phyloP scores from a whole-genome alignment of 2,329 filamentous ascomycete genomes.

The Fusarium pseudograminearum region DNA sequence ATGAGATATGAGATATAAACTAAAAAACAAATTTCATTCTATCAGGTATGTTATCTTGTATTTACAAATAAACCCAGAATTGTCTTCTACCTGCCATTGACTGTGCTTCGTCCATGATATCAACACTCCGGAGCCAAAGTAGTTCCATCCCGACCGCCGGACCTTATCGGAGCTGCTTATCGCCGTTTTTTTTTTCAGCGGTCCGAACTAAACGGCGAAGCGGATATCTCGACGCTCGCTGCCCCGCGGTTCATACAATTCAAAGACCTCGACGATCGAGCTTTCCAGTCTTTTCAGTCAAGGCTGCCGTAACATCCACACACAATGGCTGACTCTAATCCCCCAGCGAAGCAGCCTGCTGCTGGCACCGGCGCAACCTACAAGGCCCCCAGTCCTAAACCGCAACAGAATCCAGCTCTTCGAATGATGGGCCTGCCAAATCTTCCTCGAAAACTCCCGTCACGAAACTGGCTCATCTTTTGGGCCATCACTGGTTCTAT shows the following conservation, averaged over 20 bases:
- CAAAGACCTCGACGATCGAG: conserved; percentile 12
- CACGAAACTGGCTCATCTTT: conserved; percentile 98
- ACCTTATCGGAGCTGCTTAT: conserved; percentile 40
- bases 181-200: conserved; percentile 36
- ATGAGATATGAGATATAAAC: neutral
- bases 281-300: neutral
- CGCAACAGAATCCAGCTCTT: conserved; percentile 75
- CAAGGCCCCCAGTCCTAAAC: conserved; percentile 56
- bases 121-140: conserved; percentile 29
- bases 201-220: conserved; percentile 26
- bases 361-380: conserved; percentile 45
- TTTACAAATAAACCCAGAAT: neutral
- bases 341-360: conserved; percentile 45
- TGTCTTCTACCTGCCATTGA: neutral
- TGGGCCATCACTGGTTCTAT: conserved; percentile 82
- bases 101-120: neutral
- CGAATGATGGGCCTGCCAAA: conserved; percentile 87
- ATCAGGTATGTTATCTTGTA: neutral
- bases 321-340: conserved; percentile 44
- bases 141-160: conserved; percentile 43
- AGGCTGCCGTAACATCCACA: neutral
- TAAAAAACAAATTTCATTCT: neutral
- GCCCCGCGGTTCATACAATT: conserved; percentile 19
- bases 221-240: conserved; percentile 27
- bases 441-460: conserved; percentile 86